Evolutionary conservation across 306 rosid genomes (phyloP), one percentile per base, ranked within the genome.

Genomic region (Purshia tridentata): DNA sequence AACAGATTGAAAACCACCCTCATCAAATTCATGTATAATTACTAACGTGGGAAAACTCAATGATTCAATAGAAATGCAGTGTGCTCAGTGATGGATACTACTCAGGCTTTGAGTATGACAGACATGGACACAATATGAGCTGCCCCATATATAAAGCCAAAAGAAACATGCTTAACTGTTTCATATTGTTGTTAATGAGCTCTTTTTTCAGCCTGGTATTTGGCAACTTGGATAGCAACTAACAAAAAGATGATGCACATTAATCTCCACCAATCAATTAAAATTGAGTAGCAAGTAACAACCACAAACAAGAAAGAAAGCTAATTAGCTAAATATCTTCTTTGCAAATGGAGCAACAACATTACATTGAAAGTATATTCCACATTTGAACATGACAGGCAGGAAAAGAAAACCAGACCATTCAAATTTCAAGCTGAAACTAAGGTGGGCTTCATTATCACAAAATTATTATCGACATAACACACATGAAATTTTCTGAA

Each of bases 381-480:
- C n/a, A 4, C 29, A 68, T 67, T 19, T 40, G 47, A 59, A 63
- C 16, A 66, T 29, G 46, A 44, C 15, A 29, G 12, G 9, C 5
- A 35, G 12, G 46, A 39, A 52, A 15, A 54, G 14, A 5, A 40
- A 9, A 12, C 65, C 52, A 41, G 37, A 7, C 15, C 73, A 58
- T 9, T 48, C 12, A 9, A 48, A 22, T n/a, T 40, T 10, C 35
- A 64, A 55, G 14, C 7, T 12, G 65, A 46, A 57, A 65, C 40
- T 44, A 55, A 62, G 40, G 48, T 39, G 70, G 52, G 59, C 69
- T 77, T 63, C 70, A 69, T 60, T 67, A 64, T 69, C 85, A 68
- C 78, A 79, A 71, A 52, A 72, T 54, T 73, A 73, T 73, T 73
- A 82, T 69, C 78, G 68, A 75, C 67, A 59, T 52, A 10, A 61